A percentile compares a stretch with the other conserved stretches of the same genome.
phyloP scores from a whole-genome alignment of 345 rosid species.

The Populus simonii region DNA sequence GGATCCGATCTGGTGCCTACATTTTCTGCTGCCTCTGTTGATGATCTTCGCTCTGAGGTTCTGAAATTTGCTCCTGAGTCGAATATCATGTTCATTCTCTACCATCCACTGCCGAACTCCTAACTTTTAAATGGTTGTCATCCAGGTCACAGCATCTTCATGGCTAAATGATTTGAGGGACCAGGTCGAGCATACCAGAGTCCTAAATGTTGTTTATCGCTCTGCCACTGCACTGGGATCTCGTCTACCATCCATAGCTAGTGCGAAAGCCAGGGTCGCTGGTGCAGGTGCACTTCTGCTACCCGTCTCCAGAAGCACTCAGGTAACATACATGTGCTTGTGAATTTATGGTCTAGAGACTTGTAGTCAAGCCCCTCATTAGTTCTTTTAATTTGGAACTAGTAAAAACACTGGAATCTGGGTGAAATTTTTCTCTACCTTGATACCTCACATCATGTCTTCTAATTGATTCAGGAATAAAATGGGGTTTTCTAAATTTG shows the following conservation, averaged over 20 bases:
- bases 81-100: neutral
- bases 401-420: neutral
- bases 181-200: constrained; percentile 85
- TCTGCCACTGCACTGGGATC: constrained; percentile 96
- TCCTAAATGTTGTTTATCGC: constrained; percentile 81
- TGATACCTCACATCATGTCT: neutral
- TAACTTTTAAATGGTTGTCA: constrained; percentile 18
- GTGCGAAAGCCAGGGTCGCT: constrained; percentile 91
- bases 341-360: neutral
- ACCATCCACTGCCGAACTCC: neutral
- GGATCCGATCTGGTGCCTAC: constrained; percentile 98
- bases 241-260: constrained; percentile 84
- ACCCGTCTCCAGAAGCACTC: constrained; percentile 86
- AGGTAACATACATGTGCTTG: constrained; percentile 42
- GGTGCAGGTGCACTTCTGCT: constrained; percentile 89
- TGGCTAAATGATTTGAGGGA: constrained; percentile 94
- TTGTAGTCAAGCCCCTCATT: neutral
- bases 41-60: constrained; percentile 94
- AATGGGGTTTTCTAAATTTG: neutral
- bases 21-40: constrained; percentile 84
- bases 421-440: too few species aligned
- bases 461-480: neutral
- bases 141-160: constrained; percentile 87
- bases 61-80: constrained; percentile 11
- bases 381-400: neutral